phyloP scores from a whole-genome alignment of 306 rosid genomes.

The Cucumis melo region DNA sequence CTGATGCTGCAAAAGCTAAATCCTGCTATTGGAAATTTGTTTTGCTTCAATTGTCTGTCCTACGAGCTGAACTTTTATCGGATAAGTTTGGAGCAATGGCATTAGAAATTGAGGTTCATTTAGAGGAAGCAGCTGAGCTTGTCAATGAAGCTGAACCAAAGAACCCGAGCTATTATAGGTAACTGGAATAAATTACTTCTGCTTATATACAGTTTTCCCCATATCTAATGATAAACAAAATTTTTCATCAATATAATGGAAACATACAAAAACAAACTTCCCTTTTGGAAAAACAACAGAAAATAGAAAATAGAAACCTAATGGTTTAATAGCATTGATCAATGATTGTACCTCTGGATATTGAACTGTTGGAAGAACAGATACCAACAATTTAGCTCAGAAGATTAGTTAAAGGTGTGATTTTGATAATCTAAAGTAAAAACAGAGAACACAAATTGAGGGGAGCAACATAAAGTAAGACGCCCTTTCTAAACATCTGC shows the following conservation, averaged over 20 bases:
- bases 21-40: constrained; percentile 88
- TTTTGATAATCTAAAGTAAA: background rate
- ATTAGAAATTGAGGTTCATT: constrained; percentile 69
- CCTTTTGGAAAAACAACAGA: background rate
- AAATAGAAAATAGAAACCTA: background rate
- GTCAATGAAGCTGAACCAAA: constrained; percentile 48
- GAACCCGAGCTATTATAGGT: constrained; percentile 84
- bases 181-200: constrained; percentile 5
- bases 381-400: background rate
- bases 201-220: background rate
- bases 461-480: background rate
- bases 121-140: constrained; percentile 98
- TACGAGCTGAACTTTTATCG: constrained; percentile 66
- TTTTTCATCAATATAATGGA: background rate
- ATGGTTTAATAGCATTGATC: background rate
- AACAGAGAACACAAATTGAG: background rate
- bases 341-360: background rate
- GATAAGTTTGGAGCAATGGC: constrained; percentile 48
- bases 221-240: background rate
- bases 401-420: background rate
- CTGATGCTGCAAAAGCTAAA: constrained; percentile 66
- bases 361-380: background rate
- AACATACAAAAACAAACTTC: background rate
- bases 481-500: background rate
- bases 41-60: constrained; percentile 64